Percentiles rank a stretch among this genome's conserved stretches.
Evolutionary conservation across 768 basidiomycete species (phyloP).

Genomic region (Lyophyllum decastes): DNA sequence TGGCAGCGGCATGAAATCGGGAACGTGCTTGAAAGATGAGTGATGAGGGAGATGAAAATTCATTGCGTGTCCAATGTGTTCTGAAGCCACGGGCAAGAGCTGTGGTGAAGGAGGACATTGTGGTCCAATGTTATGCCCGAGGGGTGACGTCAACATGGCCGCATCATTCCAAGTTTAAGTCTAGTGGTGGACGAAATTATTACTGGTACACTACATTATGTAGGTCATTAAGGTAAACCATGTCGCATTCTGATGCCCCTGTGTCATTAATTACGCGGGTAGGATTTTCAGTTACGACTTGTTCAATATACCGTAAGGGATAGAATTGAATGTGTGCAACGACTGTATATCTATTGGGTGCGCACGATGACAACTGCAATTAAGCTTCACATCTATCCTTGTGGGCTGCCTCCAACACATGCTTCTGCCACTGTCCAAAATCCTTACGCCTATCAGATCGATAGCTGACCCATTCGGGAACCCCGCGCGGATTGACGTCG

Average conservation of each 20-base stretch:
- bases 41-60: constrained; percentile 1
- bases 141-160: neutral
- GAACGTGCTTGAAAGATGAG: constrained; percentile 9
- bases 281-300: no score
- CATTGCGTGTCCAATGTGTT: neutral
- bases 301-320: no score
- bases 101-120: constrained; percentile 4
- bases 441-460: neutral
- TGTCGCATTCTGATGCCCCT: no score
- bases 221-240: no score
- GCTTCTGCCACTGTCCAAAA: neutral
- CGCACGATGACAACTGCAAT: neutral
- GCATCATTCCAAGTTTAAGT: no score
- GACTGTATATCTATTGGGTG: no score
- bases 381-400: neutral
- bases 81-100: constrained; percentile 6
- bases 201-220: no score
- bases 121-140: neutral
- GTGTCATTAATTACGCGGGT: no score
- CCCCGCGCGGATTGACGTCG: neutral
- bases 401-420: no score
- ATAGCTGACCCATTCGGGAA: neutral
- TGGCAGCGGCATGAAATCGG: constrained; percentile 2
- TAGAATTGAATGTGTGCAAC: no score
- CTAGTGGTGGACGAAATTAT: no score